These are phyloP conservation scores for Typha latifolia DNA, from an alignment of 176 grass and related monocot genomes.

Conservation along the genomic window DNA sequence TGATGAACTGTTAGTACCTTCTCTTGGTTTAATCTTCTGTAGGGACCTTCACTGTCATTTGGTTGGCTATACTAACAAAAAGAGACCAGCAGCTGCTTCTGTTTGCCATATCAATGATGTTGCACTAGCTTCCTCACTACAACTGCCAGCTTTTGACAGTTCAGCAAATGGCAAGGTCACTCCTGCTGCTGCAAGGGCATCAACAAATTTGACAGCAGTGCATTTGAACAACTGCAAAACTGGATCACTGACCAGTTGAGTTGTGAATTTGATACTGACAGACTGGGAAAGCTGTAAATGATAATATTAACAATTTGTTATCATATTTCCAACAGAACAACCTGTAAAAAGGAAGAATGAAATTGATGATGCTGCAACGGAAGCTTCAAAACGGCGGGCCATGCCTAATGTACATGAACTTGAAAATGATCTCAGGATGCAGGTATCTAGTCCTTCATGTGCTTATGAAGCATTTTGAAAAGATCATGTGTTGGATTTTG, in stretches of 20 bases:
- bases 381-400: not conserved
- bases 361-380: not conserved
- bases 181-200: constrained; percentile 16
- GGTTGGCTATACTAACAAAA: constrained; percentile 84
- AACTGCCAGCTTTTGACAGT: constrained; percentile 28
- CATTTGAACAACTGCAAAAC: constrained; percentile 10
- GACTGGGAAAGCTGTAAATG: not conserved
- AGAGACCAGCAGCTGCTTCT: constrained; percentile 37
- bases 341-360: constrained; percentile 9
- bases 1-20: too few relatives aligned
- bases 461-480: not conserved
- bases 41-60: constrained; percentile 81
- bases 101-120: constrained; percentile 25
- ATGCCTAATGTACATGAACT: not conserved
- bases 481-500: too few relatives aligned
- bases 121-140: constrained; percentile 13
- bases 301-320: not conserved
- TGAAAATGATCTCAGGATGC: not conserved
- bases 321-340: not conserved
- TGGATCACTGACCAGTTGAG: constrained; percentile 10
- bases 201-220: constrained; percentile 6
- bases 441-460: not conserved
- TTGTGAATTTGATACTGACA: not conserved
- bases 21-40: constrained; percentile 6
- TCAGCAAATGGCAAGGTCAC: constrained; percentile 23